These are phyloP conservation scores for Psilocybe subaeruginosa DNA, from an alignment of 768 basidiomycete genomes.

Conservation along the genomic window DNA sequence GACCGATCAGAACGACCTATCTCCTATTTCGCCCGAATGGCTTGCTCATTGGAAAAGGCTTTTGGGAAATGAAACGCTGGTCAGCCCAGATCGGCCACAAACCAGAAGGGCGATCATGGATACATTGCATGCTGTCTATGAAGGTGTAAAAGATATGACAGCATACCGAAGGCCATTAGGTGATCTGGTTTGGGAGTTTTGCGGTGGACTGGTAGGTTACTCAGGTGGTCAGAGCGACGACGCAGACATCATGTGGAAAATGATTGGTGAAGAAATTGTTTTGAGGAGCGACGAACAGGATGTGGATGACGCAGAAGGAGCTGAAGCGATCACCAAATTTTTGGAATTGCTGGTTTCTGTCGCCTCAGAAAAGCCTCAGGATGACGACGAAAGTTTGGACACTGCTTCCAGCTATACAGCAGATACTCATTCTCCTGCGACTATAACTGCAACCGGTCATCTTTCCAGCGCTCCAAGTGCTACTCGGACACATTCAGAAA, in stretches of 20 bases:
- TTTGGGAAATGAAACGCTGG: constrained; percentile 49
- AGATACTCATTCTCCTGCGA: constrained; percentile 39
- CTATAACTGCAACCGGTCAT: constrained; percentile 25
- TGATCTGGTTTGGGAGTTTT: constrained; percentile 56
- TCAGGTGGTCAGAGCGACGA: constrained; percentile 36
- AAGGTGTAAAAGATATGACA: constrained; percentile 70
- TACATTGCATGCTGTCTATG: constrained; percentile 59
- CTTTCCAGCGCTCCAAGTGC: constrained; percentile 47
- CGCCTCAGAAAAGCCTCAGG: constrained; percentile 40
- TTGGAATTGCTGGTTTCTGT: constrained; percentile 46
- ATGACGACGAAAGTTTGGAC: constrained; percentile 45
- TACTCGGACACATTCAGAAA: constrained; percentile 63
- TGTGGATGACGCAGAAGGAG: constrained; percentile 22
- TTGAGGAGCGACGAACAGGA: constrained; percentile 48
- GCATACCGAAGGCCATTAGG: constrained; percentile 58
- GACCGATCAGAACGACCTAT: constrained; percentile 68
- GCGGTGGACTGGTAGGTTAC: constrained; percentile 26
- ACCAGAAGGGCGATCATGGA: constrained; percentile 63
- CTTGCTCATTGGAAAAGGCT: constrained; percentile 66
- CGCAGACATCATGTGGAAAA: constrained; percentile 53
- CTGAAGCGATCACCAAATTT: constrained; percentile 26
- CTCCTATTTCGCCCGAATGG: constrained; percentile 76
- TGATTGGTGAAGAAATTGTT: constrained; percentile 73
- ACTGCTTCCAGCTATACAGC: constrained; percentile 39
- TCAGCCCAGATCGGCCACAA: constrained; percentile 45